phyloP scores from a whole-genome alignment of 1,284 basidiomycete species.

The Trichosporon asahii region DNA sequence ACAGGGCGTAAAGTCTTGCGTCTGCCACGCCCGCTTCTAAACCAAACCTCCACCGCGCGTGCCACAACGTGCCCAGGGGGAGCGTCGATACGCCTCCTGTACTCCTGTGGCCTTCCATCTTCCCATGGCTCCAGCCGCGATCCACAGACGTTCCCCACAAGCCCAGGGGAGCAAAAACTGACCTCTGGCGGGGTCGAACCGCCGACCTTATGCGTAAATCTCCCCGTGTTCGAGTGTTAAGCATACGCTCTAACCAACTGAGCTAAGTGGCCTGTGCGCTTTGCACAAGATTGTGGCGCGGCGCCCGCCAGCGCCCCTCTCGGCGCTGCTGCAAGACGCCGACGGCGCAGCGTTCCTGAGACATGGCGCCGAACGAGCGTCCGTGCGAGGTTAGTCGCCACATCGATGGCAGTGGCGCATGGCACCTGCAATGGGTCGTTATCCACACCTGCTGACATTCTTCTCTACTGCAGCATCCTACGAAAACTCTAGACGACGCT shows the following conservation, averaged over 20 bases:
- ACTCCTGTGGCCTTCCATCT: too few species aligned
- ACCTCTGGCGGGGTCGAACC: constrained; percentile 2
- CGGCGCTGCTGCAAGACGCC: background rate
- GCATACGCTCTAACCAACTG: constrained; percentile 3
- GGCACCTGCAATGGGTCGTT: background rate
- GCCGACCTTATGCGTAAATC: background rate
- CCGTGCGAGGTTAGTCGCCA: background rate
- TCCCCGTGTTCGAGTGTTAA: background rate
- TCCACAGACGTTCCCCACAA: too few species aligned
- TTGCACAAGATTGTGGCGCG: background rate
- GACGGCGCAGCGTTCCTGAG: background rate
- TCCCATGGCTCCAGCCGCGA: too few species aligned
- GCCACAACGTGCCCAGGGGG: too few species aligned
- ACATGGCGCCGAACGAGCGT: background rate
- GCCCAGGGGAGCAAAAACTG: background rate
- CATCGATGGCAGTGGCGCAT: too few species aligned
- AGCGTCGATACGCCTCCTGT: too few species aligned
- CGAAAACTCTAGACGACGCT: background rate
- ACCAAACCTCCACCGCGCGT: too few species aligned
- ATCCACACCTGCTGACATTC: background rate
- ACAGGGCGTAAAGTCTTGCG: too few species aligned
- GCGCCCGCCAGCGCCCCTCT: background rate
- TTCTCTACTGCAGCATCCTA: background rate
- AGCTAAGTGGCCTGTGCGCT: background rate
- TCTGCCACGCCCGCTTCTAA: too few species aligned